Base-by-base conservation (phyloP, 805 yeast genomes). In the Priceomyces castillae region DNA sequence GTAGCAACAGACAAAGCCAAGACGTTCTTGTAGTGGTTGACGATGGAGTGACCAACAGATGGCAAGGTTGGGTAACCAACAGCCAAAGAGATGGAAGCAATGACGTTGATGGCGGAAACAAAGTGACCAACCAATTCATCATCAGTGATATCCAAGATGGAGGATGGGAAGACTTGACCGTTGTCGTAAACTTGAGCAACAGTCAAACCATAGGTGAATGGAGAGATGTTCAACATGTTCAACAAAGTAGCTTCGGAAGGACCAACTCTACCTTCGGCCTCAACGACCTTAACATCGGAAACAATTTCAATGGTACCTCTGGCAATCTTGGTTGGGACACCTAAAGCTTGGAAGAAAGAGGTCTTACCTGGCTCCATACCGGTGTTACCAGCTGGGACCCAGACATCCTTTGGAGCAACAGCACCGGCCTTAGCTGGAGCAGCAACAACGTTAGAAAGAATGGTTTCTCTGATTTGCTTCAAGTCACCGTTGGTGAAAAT, bases 311-410 rank as follows among this genome's bases (percentile, higher is more conserved):
- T 94, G 79, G 97, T 90, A 94, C 99, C 99, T 87, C 99, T 90
- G 77, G 96, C 94, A 90, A 94, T 94, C 95, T 94, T 94, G 88
- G 99, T 94, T 84, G 99, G 99, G 67, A 94, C 97, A 88, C 98
- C 98, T 68, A 94, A 84, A 71, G 99, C 99, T 84, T 94, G 99
- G 98, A 94, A 94, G 95, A 94, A 94, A 72, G 99, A 94, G 69
- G 99, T 94, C 89, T 94, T 94, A 86, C 98, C 98, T 77, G 99
- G 99, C 81, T 94, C 99, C 96, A 94, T 90, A 86, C 98, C 97
- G 64, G 99, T 94, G 96, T 94, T 94, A 77, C 96, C 95, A 65
- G 98, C 98, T 72, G 95, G 95, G 61, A 94, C 86, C 85, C 83
- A 89, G 67, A 94, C 98, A 70, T 92, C 97, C 73, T 74, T 85